phyloP scores from a whole-genome alignment of 2,329 filamentous ascomycete genomes.

The Aureobasidium zeae region DNA sequence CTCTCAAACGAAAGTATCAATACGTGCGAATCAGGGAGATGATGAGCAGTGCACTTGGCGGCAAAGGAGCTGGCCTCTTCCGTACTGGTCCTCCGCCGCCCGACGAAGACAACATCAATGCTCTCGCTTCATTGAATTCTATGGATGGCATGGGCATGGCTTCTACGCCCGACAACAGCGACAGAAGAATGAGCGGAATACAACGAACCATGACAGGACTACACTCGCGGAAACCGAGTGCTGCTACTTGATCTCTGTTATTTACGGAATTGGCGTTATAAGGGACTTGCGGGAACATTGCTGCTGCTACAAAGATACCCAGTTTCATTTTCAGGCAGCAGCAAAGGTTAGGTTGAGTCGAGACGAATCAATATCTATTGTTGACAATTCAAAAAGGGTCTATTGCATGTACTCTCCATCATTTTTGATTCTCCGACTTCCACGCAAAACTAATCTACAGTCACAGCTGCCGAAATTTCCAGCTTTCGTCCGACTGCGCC shows the following conservation, averaged over 20 bases:
- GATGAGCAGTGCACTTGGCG: constrained; percentile 46
- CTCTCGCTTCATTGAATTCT: neutral
- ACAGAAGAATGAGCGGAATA: constrained; percentile 13
- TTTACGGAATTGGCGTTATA: constrained; percentile 6
- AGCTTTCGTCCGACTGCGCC: too few relatives aligned
- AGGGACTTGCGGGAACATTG: neutral
- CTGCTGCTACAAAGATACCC: constrained; percentile 11
- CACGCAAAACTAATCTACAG: too few relatives aligned
- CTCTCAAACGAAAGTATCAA: constrained; percentile 47
- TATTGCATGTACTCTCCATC: too few relatives aligned
- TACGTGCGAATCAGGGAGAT: constrained; percentile 56
- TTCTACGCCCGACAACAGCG: constrained; percentile 7
- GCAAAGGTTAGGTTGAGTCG: constrained; percentile 7
- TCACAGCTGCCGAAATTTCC: too few relatives aligned
- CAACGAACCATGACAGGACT: constrained; percentile 2
- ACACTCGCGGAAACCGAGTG: constrained; percentile 10
- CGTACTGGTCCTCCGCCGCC: constrained; percentile 14
- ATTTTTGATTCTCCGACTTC: too few relatives aligned
- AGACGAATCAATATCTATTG: too few relatives aligned
- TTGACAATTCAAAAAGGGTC: too few relatives aligned
- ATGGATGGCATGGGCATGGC: neutral
- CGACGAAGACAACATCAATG: constrained; percentile 1
- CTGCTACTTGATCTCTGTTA: neutral
- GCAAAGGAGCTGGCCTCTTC: constrained; percentile 19
- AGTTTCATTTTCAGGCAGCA: constrained; percentile 4